A percentile compares a stretch with the other conserved stretches of the same genome.
Evolutionary conservation across 2,329 filamentous ascomycete species (phyloP).

Genomic region (Escovopsis weberi): DNA sequence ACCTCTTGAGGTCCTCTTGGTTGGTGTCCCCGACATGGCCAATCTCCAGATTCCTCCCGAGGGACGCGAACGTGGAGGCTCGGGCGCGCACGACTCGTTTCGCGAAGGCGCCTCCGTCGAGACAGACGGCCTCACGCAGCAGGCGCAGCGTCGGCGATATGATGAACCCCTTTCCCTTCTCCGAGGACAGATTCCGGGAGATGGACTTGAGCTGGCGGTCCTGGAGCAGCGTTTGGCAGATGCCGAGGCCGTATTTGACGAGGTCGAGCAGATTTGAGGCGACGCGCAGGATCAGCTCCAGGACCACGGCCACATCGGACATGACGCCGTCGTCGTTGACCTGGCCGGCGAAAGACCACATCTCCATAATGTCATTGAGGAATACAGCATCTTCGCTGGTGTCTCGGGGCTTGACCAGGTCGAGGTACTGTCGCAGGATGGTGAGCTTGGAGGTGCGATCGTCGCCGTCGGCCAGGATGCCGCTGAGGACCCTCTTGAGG

Average conservation of each 20-base stretch:
- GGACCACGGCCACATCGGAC: constrained; percentile 63
- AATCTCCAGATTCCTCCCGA: constrained; percentile 71
- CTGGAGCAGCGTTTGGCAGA: constrained; percentile 72
- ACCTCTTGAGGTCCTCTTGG: constrained; percentile 33
- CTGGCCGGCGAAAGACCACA: constrained; percentile 71
- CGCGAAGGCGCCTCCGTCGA: constrained; percentile 74
- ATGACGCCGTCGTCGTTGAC: constrained; percentile 68
- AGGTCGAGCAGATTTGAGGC: constrained; percentile 63
- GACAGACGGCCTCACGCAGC: constrained; percentile 68
- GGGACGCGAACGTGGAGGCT: constrained; percentile 62
- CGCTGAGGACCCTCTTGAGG: constrained; percentile 58
- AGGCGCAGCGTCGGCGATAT: constrained; percentile 80
- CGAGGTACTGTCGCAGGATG: constrained; percentile 57
- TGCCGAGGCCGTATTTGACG: constrained; percentile 56
- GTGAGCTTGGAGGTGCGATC: constrained; percentile 28
- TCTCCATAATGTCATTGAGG: constrained; percentile 69
- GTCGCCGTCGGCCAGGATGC: constrained; percentile 37
- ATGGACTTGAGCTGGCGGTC: constrained; percentile 69
- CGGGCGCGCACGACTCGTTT: constrained; percentile 63
- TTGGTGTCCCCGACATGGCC: constrained; percentile 35
- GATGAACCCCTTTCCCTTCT: constrained; percentile 72
- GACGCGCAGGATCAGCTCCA: constrained; percentile 69
- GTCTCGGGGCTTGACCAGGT: constrained; percentile 34
- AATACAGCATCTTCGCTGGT: constrained; percentile 39
- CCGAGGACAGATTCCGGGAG: constrained; percentile 61